A percentile compares a stretch with the other conserved stretches of the same genome.
Conservation (phyloP, 352 stramenopile genomes). For the Globisporangium paroecandrum region DNA sequence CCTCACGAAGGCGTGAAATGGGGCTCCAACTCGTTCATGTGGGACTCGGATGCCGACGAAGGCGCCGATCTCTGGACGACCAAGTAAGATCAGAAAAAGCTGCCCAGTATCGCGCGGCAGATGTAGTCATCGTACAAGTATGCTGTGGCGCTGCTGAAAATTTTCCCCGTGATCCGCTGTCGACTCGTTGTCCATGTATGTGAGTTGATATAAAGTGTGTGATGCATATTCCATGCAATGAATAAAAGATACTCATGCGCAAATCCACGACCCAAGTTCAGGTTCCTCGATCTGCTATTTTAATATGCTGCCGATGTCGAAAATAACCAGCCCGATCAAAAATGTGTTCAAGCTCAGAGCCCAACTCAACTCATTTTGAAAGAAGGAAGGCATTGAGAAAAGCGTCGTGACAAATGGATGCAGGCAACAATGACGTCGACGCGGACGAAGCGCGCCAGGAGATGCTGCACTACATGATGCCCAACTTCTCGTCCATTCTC, state of each 20-base stretch:
- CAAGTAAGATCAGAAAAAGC: constrained; percentile 36
- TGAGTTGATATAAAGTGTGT: constrained; percentile 6
- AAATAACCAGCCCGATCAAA: constrained; percentile 1
- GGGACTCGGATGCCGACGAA: constrained; percentile 81
- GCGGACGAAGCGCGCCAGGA: constrained; percentile 6
- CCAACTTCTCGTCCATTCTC: constrained; percentile 79
- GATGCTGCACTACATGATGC: constrained; percentile 75
- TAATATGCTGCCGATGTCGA: neutral
- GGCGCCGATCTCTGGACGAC: constrained; percentile 75
- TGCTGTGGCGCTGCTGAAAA: neutral
- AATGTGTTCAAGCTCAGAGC: neutral
- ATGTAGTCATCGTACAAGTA: neutral
- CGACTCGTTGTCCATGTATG: constrained; percentile 7
- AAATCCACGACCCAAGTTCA: constrained; percentile 1
- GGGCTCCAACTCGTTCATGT: constrained; percentile 87
- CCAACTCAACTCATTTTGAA: neutral
- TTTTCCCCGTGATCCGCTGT: neutral
- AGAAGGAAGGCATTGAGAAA: neutral
- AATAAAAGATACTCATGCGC: constrained; percentile 2
- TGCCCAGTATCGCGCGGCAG: neutral
- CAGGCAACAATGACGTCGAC: constrained; percentile 12
- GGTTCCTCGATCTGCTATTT: neutral
- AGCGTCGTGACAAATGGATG: constrained; percentile 9
- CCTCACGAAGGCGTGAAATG: constrained; percentile 84
- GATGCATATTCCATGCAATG: constrained; percentile 4